A percentile compares a stretch with the other conserved stretches of the same genome.
Conservation (phyloP, 306 rosid genomes). For the Bauhinia variegata region DNA sequence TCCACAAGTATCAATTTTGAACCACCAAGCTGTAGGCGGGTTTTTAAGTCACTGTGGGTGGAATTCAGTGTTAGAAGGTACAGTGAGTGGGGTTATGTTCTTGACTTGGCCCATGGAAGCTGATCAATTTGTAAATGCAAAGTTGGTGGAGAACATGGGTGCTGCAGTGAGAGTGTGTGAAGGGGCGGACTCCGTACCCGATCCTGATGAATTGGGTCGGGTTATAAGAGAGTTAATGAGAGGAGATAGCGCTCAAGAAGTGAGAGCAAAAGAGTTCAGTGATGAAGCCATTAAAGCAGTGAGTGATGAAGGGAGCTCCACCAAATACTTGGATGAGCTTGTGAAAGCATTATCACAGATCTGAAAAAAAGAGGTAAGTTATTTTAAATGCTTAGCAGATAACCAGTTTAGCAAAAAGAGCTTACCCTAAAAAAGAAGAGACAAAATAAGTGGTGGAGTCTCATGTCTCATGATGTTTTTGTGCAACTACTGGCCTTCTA, state of each 20-base stretch:
- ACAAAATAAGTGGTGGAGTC: no score
- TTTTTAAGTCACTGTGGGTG: no score
- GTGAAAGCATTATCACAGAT: slow-evolving; percentile 40
- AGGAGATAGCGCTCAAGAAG: slow-evolving; percentile 32
- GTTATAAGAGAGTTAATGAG: slow-evolving; percentile 27
- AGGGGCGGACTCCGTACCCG: slow-evolving; percentile 47
- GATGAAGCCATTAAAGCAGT: slow-evolving; percentile 45
- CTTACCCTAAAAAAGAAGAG: no score
- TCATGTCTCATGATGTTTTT: no score
- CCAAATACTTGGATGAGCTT: slow-evolving; percentile 43
- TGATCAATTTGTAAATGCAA: slow-evolving; percentile 55
- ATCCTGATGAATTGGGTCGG: slow-evolving; percentile 45
- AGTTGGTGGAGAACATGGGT: slow-evolving; percentile 52
- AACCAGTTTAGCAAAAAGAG: no score
- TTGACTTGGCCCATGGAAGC: slow-evolving; percentile 74
- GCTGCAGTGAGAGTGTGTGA: slow-evolving; percentile 45
- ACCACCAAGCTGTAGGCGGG: not conserved
- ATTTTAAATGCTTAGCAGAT: no score
- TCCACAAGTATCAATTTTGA: not conserved
- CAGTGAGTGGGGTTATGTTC: slow-evolving; percentile 45
- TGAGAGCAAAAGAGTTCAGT: slow-evolving; percentile 37
- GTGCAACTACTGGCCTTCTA: no score
- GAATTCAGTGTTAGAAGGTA: no score
- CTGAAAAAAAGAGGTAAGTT: not conserved
- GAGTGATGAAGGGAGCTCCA: slow-evolving; percentile 48